Evolutionary conservation across 768 basidiomycete genomes (phyloP).

Genomic region (Amanita exitialis): DNA sequence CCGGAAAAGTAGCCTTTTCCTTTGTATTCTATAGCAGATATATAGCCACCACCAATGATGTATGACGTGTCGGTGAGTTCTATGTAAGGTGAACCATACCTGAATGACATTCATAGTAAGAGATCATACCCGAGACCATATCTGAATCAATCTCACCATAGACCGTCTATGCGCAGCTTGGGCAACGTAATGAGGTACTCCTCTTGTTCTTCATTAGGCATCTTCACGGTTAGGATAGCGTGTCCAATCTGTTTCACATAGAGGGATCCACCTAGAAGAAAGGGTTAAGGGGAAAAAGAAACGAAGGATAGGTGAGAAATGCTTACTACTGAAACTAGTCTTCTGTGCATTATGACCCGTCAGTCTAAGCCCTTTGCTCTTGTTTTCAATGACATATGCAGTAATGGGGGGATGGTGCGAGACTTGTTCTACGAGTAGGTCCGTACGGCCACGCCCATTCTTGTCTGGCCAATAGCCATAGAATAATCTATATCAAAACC

Average conservation of each 20-base stretch:
- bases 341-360: constrained; percentile 92
- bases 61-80: constrained; percentile 78
- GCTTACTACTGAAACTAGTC: constrained; percentile 77
- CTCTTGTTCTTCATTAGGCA: constrained; percentile 35
- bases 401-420: constrained; percentile 92
- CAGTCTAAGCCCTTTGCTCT: constrained; percentile 61
- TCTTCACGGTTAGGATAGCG: constrained; percentile 65
- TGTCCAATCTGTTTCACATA: constrained; percentile 96
- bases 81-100: constrained; percentile 80
- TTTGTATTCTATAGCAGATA: constrained; percentile 77
- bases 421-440: constrained; percentile 87
- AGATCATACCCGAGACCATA: background rate
- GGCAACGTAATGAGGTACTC: constrained; percentile 90
- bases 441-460: constrained; percentile 67
- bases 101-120: constrained; percentile 2
- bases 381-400: constrained; percentile 82
- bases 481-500: constrained; percentile 48
- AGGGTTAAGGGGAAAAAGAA: background rate
- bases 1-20: constrained; percentile 95
- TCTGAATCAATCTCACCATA: constrained; percentile 43
- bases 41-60: constrained; percentile 43
- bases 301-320: background rate
- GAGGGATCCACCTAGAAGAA: constrained; percentile 46
- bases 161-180: constrained; percentile 83
- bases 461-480: constrained; percentile 82